Percentiles rank a stretch among this genome's conserved stretches.
phyloP scores from a whole-genome alignment of 2,329 filamentous ascomycete genomes.

The Juglanconis juglandina region DNA sequence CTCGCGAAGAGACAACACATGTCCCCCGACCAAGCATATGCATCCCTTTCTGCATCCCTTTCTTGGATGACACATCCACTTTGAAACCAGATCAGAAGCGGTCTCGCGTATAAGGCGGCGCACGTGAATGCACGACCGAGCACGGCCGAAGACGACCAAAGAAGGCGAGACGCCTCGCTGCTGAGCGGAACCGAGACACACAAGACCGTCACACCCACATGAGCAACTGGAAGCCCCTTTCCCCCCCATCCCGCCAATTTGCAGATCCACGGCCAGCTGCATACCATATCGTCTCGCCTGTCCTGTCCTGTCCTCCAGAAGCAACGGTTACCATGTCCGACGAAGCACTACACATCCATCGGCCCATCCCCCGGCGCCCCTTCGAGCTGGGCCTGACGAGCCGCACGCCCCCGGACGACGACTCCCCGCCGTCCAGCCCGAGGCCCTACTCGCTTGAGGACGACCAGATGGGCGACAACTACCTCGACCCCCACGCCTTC shows the following conservation, averaged over 20 bases:
- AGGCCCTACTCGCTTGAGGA: conserved; percentile 50
- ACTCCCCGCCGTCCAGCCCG: conserved; percentile 26
- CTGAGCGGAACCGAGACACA: too few species aligned
- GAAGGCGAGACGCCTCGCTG: too few species aligned
- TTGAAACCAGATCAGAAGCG: too few species aligned
- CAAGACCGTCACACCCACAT: too few species aligned
- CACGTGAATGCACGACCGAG: too few species aligned
- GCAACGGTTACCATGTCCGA: conserved; percentile 31
- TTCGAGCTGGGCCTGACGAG: conserved; percentile 58
- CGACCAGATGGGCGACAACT: conserved; percentile 35
- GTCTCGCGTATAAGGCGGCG: too few species aligned
- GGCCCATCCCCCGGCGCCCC: conserved; percentile 68
- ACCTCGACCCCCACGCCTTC: conserved; percentile 30
- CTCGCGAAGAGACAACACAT: too few species aligned
- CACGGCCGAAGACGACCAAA: too few species aligned
- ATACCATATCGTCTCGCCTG: conserved; percentile 2
- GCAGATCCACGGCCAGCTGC: neutral
- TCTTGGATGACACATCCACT: too few species aligned
- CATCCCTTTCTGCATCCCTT: too few species aligned
- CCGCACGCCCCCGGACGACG: conserved; percentile 41
- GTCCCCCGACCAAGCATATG: too few species aligned
- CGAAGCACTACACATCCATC: conserved; percentile 54
- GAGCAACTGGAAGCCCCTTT: too few species aligned
- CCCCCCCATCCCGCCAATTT: neutral
- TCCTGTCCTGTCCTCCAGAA: neutral